Evolutionary conservation across 192 early-diverging fungal species (phyloP), one percentile per base, ranked within the genome.

Genomic region (Pilaira anomala): DNA sequence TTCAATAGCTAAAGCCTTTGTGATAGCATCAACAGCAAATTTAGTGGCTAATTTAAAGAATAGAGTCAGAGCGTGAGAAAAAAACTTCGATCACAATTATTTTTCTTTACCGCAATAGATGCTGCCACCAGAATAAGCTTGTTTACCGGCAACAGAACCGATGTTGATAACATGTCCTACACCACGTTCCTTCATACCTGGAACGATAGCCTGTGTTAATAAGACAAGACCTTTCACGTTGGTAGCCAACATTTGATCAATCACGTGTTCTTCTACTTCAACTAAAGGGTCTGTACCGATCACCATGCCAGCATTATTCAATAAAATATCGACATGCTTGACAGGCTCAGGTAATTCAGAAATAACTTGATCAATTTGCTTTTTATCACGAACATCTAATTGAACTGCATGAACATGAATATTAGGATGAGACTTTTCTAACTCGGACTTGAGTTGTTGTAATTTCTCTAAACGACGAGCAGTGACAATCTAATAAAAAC

Each of bases 161-260:
- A 97, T 82, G 74, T 93, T 95, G 62, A 97, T 90, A 59, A 97
- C 80, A 58, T 92, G 87, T 2, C 93, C 95, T 1, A 60, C 39
- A 28, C 80, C 70, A 5, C 88, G 68, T 30, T 65, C 60, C 57
- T 85, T 87, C 93, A 97, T 95, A 5, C 81, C 73, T 5, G 85
- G 87, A 9, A 97, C 63, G 3, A 94, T 80, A 2, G 90, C 90
- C 44, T 92, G 86, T 6, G 88, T 90, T 1, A 87, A 82, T 60
- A 85, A 87, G n/a, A 97, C 52, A 1, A 95, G 74, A 0, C 93
- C 93, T 70, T 94, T 95, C 60, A 97, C 83, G 72, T 97, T 97
- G 48, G 92, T 94, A 56, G 91, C 90, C 41, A 97, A 67, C 62
- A 67, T 69, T 28, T 56, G 46, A 50, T 69, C 73, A 30, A 62